Evolutionary conservation across 2,329 filamentous ascomycete species (phyloP), one percentile per base, ranked within the genome.

Genomic region (Exophiala spinifera): DNA sequence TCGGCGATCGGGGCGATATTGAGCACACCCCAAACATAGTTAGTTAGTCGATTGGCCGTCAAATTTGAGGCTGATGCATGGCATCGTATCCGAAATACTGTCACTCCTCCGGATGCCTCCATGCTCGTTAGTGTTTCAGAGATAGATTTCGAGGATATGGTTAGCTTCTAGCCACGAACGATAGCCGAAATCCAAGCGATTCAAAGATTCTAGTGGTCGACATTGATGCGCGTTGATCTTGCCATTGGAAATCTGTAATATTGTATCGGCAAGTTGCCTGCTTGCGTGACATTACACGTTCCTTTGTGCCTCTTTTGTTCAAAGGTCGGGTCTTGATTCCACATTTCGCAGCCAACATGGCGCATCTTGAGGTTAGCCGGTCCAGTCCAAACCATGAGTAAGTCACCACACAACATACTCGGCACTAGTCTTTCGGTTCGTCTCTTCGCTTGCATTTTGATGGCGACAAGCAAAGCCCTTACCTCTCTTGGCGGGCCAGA

Each of bases 201-300:
- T 89, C 84, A 50, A 89, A 80, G 13, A 89, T 86, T 89, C 84
- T 3, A 88, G 72, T 0, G 83, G 87, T 1, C 85, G 81, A 58
- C 78, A 80, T 68, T 88, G 83, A 2, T 86, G 71, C 1, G 80
- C 81, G 59, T 79, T 77, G 2, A 76, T 76, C 57, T 77, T 75
- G 19, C 70, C 69, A 8, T 62, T 64, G 4, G 51, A 49, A 21
- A 66, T 60, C 31, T 69, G 17, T 11, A 31, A 11, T 31, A 31
- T 10, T 6, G 28, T 11, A 10, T 31, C 10, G 11, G 28, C 6
- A 3, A 11, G 28, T 31, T 31, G 28, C 11, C 28, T 31, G 7
- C 7, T 31, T 31, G 8, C 28, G 11, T 31, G 28, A 31, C 4
- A 31, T 31, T 5, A 19, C 3, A 15, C 36, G 7, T 39, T 3